Percentiles rank a stretch among this genome's conserved stretches.
Conservation (phyloP, 306 rosid species). For the Pyrus bretschneideri region DNA sequence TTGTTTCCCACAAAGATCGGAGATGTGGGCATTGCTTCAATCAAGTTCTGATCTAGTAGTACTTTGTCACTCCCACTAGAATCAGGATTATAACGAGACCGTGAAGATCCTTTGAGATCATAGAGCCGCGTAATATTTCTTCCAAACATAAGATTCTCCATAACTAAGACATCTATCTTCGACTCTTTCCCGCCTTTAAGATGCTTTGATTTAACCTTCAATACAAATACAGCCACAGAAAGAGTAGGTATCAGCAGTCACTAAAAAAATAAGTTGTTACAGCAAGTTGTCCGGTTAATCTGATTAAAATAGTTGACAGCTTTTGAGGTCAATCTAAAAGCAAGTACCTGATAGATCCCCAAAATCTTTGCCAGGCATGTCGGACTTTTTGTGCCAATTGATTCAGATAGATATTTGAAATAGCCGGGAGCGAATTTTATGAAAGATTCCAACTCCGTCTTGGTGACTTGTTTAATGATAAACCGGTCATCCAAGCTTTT, state of each 20-base stretch:
- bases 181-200: constrained; percentile 81
- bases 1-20: constrained; percentile 94
- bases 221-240: constrained; percentile 25
- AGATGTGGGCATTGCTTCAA: constrained; percentile 98
- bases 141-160: constrained; percentile 91
- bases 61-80: constrained; percentile 74
- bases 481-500: constrained; percentile 92
- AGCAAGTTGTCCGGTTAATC: background rate
- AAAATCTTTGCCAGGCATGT: constrained; percentile 94
- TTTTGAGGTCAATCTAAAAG: constrained; percentile 4
- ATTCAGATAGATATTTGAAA: constrained; percentile 78
- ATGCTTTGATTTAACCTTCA: constrained; percentile 77
- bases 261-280: background rate
- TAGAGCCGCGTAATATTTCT: constrained; percentile 72
- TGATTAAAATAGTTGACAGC: background rate
- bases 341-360: constrained; percentile 91
- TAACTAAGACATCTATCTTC: constrained; percentile 79
- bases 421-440: constrained; percentile 72
- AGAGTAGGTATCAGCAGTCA: background rate
- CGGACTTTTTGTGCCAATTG: constrained; percentile 69
- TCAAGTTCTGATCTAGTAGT: constrained; percentile 86
- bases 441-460: constrained; percentile 94
- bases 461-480: constrained; percentile 83
- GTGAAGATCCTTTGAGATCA: constrained; percentile 91
- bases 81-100: constrained; percentile 89